These are phyloP conservation scores for Epithele typhae DNA, from an alignment of 768 basidiomycete genomes.

Conservation along the genomic window DNA sequence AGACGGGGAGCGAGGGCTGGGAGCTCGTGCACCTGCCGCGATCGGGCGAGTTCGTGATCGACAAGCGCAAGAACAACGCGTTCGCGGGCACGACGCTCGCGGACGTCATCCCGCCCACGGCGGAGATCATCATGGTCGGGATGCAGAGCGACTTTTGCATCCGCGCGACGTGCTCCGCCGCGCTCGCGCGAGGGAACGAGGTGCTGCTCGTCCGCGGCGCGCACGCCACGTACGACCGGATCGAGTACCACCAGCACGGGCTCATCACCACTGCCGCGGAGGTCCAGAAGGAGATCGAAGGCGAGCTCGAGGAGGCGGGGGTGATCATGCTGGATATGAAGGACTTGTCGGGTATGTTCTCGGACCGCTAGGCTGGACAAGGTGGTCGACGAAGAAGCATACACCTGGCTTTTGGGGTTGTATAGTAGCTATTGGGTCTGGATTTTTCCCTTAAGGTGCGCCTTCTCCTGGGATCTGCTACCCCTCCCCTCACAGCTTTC, in stretches of 20 bases:
- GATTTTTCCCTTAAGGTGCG: too few species aligned
- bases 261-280: slow-evolving; percentile 37
- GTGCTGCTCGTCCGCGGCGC: slow-evolving; percentile 60
- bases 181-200: slow-evolving; percentile 59
- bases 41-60: slow-evolving; percentile 49
- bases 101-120: slow-evolving; percentile 44
- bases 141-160: slow-evolving; percentile 63
- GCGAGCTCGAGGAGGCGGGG: slow-evolving; percentile 65
- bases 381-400: too few species aligned
- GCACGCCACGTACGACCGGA: slow-evolving; percentile 65
- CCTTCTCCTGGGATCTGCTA: too few species aligned
- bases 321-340: slow-evolving; percentile 64
- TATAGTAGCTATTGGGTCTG: too few species aligned
- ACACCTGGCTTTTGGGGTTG: too few species aligned
- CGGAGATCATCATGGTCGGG: slow-evolving; percentile 63
- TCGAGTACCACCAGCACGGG: slow-evolving; percentile 57
- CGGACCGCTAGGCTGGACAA: slow-evolving; percentile 50
- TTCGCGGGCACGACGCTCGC: slow-evolving; percentile 56
- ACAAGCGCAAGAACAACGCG: slow-evolving; percentile 64
- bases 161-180: slow-evolving; percentile 53
- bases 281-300: slow-evolving; percentile 59
- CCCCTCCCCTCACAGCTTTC: too few species aligned
- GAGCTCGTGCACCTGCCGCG: slow-evolving; percentile 51
- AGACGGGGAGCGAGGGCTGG: slow-evolving; percentile 54
- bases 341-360: slow-evolving; percentile 56